These are phyloP conservation scores for Hamamelis virginiana DNA, from an alignment of 164 flowering plant species.

Conservation along the genomic window DNA sequence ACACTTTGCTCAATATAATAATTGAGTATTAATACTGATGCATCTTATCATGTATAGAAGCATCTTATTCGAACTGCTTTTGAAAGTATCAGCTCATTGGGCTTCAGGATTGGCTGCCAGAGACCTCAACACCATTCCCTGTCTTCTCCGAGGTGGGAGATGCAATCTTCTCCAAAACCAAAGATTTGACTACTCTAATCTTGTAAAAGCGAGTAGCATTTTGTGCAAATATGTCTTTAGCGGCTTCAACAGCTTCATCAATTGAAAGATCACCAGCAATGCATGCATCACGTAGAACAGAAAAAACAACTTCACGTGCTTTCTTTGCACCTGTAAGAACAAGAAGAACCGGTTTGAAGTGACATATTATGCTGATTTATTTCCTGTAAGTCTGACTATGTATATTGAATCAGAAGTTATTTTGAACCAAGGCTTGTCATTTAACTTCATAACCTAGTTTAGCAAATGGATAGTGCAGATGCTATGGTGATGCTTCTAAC, in stretches of 20 bases:
- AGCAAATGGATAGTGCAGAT: background rate
- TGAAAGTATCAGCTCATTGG: no score
- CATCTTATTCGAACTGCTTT: no score
- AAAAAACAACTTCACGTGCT: conserved; percentile 73
- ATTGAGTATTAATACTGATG: no score
- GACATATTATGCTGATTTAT: background rate
- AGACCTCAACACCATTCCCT: conserved; percentile 5
- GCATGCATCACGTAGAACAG: conserved; percentile 83
- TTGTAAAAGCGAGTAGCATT: conserved; percentile 76
- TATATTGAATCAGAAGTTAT: background rate
- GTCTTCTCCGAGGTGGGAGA: conserved; percentile 19
- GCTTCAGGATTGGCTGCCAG: no score
- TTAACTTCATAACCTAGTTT: background rate
- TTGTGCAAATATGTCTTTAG: conserved; percentile 59
- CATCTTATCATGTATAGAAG: no score
- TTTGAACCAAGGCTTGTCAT: background rate
- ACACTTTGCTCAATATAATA: no score
- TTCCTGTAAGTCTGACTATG: background rate
- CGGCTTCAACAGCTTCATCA: conserved; percentile 77
- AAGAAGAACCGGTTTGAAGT: background rate
- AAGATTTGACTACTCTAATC: conserved; percentile 23
- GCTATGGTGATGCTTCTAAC: background rate
- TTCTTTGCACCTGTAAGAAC: conserved; percentile 69
- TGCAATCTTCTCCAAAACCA: conserved; percentile 13
- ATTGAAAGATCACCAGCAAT: conserved; percentile 78